Base-by-base conservation (phyloP, 352 stramenopile genomes). In the Plasmopara viticola region DNA sequence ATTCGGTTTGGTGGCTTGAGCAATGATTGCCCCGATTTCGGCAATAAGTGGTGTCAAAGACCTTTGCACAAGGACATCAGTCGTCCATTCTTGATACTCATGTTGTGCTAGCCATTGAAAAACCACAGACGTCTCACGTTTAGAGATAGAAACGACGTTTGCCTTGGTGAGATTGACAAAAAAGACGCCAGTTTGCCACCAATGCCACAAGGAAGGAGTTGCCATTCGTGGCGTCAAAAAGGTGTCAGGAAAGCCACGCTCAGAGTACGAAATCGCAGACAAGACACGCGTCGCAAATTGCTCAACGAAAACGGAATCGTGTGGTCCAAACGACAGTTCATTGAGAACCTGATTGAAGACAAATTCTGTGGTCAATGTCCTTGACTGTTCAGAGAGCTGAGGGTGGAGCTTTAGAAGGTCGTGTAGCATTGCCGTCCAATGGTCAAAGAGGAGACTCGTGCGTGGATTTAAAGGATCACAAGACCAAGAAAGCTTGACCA, bases 71-170 rank as follows among this genome's bases (percentile, higher is more conserved):
- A 56, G 20, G 1, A 45, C 56, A 15, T 29, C 13, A 30, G 58
- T 49, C 6, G 46, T 65, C 53, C 66, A 71, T 51, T 75, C 63
- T 7, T 63, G 18, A 30, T 70, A 75, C 6, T 64, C 49, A 39
- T 75, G 66, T 43, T 56, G 59, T 17, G 70, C 56, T 8, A 72
- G 41, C 66, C 62, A 75, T 30, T 75, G 63, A 35, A 67, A 53
- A 13, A 58, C 18, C 4, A 72, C 29, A 15, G 62, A 60, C 6
- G 54, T 30, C 49, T 75, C 58, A 4, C 60, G 59, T 14, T 71
- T 68, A 4, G 40, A 53, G 10, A 70, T 34, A 4, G 34, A 12
- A 33, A 61, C 20, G 17, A 55, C 47, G 1, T 56, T 45, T 7
- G 56, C 37, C 14, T 58, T 49, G 9, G 58, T 53, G 29, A 75